Conservation (phyloP, 805 yeast species). For the Novakomyces olei region DNA sequence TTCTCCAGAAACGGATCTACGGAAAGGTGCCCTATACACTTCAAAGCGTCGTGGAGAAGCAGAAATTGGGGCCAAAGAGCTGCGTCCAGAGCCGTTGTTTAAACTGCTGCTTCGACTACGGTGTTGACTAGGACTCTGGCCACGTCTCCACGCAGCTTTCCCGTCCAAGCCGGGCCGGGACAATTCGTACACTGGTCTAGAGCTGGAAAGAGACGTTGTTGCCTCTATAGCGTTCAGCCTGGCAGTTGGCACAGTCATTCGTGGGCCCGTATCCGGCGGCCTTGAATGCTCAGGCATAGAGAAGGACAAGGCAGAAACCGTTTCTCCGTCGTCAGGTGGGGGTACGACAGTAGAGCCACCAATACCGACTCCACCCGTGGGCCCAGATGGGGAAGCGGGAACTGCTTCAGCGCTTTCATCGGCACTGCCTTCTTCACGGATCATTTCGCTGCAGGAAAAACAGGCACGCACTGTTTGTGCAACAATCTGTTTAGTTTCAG, state of each 20-base stretch:
- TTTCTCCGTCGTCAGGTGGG: neutral
- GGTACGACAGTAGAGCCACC: neutral
- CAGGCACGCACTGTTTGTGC: slow-evolving; percentile 60
- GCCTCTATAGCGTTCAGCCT: neutral
- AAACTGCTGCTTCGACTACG: neutral
- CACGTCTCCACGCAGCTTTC: neutral
- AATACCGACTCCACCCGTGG: neutral
- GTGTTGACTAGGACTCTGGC: neutral
- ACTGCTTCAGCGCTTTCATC: neutral
- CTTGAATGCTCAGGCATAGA: slow-evolving; percentile 1
- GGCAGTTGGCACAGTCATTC: slow-evolving; percentile 1
- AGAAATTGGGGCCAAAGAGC: neutral
- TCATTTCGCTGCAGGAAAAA: slow-evolving; percentile 38
- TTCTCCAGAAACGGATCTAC: too few relatives aligned
- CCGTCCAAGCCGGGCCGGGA: neutral
- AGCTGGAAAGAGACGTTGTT: neutral
- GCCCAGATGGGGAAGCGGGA: neutral
- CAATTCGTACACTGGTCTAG: neutral
- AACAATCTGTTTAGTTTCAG: slow-evolving; percentile 41
- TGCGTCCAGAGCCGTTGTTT: neutral
- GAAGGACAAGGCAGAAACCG: neutral
- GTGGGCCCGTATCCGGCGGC: slow-evolving; percentile 1
- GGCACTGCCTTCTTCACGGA: slow-evolving; percentile 33
- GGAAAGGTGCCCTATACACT: too few relatives aligned
- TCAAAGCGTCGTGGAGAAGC: too few relatives aligned